Percentiles rank a stretch among this genome's conserved stretches.
These are phyloP conservation scores for Annona squamosa DNA, from an alignment of 164 flowering plant genomes.

Conservation along the genomic window DNA sequence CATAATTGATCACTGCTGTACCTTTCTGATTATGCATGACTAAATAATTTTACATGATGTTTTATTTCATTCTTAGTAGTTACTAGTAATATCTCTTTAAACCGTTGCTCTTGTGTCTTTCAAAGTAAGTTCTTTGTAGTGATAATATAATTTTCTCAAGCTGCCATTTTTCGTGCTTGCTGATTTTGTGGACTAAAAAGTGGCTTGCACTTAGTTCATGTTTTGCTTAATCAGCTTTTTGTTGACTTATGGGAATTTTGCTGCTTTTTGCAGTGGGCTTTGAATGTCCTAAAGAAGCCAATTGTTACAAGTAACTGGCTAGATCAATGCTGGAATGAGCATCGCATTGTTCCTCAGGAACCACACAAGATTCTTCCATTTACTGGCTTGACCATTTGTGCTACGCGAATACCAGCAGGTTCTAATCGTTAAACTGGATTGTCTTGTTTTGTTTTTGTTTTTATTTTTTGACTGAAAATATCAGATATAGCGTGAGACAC, in stretches of 20 bases:
- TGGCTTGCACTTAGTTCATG: neutral
- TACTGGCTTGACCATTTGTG: constrained; percentile 71
- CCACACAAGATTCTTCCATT: constrained; percentile 77
- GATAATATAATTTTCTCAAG: neutral
- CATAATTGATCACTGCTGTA: too few species aligned
- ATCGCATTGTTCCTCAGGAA: constrained; percentile 87
- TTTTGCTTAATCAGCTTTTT: neutral
- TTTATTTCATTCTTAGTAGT: too few species aligned
- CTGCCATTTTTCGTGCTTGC: neutral
- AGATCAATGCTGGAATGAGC: constrained; percentile 87
- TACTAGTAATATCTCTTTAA: too few species aligned
- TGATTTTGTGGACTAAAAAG: neutral
- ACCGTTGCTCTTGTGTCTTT: too few species aligned
- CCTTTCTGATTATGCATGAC: too few species aligned
- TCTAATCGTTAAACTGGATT: neutral
- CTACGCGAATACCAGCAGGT: constrained; percentile 79
- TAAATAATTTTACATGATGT: too few species aligned
- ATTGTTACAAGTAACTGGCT: constrained; percentile 71
- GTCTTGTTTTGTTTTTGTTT: neutral
- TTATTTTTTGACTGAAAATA: neutral
- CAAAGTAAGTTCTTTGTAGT: too few species aligned
- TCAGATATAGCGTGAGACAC: constrained; percentile 2
- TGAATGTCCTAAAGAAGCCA: constrained; percentile 62
- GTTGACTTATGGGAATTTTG: constrained; percentile 2
- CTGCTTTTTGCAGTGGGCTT: constrained; percentile 67